Percentiles rank a stretch among this genome's conserved stretches.
Evolutionary conservation across 768 basidiomycete genomes (phyloP).

Genomic region (Hortiboletus flavorubellus): DNA sequence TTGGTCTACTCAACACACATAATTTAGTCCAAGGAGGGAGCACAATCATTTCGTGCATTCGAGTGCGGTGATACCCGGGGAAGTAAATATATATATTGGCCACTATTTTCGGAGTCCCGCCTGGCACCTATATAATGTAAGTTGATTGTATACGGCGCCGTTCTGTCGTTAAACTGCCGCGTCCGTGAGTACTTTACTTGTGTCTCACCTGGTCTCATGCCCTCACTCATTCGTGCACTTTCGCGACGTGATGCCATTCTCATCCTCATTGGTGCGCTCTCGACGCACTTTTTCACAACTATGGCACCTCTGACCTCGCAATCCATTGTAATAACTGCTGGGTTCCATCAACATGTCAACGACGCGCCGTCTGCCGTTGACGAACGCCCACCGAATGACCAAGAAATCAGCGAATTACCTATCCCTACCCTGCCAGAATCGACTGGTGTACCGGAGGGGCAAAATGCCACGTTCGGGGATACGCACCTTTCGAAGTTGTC

Average conservation of each 20-base stretch:
- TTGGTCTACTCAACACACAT: background rate
- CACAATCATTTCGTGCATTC: background rate
- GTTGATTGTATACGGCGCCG: background rate
- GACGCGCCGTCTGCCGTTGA: background rate
- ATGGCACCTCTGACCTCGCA: conserved; percentile 32
- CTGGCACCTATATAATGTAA: background rate
- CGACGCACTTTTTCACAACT: conserved; percentile 51
- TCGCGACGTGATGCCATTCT: conserved; percentile 58
- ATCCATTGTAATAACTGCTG: conserved; percentile 33
- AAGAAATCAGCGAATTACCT: conserved; percentile 3
- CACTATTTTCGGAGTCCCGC: background rate
- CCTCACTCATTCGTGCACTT: conserved; percentile 39
- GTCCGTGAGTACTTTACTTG: background rate
- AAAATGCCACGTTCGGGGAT: background rate
- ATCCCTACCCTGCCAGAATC: background rate
- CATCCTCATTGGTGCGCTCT: conserved; percentile 53
- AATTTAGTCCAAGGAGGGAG: too few relatives aligned
- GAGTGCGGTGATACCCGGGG: background rate
- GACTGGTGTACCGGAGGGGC: background rate
- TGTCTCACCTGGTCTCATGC: conserved; percentile 21
- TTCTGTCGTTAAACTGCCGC: background rate
- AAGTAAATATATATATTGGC: background rate
- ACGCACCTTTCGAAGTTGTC: conserved; percentile 7
- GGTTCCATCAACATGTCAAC: conserved; percentile 9
- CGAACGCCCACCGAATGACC: conserved; percentile 1